Evolutionary conservation across 23 red algal genomes (phyloP).

Genomic region (Gracilaria caudata): DNA sequence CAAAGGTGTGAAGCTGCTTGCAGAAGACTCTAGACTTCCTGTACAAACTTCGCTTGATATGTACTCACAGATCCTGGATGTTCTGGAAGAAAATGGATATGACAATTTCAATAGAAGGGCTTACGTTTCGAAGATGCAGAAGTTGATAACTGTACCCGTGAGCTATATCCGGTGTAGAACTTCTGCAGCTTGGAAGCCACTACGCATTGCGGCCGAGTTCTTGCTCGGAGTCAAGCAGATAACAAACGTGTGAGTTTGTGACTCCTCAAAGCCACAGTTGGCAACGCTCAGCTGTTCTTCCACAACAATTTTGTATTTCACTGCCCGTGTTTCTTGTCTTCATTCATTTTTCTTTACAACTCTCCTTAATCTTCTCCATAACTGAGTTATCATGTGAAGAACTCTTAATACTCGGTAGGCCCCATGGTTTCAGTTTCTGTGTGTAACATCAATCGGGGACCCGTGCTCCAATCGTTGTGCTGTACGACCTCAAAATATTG

Average conservation of each 20-base stretch:
- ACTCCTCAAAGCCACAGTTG: no score
- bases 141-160: constrained; percentile 80
- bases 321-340: no score
- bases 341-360: neutral
- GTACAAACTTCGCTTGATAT: constrained; percentile 96
- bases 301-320: no score
- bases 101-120: constrained; percentile 95
- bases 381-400: neutral
- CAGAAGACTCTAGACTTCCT: constrained; percentile 79
- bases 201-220: constrained; percentile 32
- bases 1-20: constrained; percentile 74
- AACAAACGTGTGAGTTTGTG: neutral
- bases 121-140: constrained; percentile 78
- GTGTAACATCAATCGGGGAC: neutral
- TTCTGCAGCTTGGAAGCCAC: constrained; percentile 32
- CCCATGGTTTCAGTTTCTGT: neutral
- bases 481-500: neutral
- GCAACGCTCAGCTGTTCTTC: neutral
- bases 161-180: constrained; percentile 54
- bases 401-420: neutral
- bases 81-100: constrained; percentile 92
- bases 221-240: constrained; percentile 25
- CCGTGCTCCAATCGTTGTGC: neutral
- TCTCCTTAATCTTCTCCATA: constrained; percentile 11
- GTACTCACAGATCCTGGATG: constrained; percentile 89